Evolutionary conservation across 768 basidiomycete species (phyloP), one percentile per base, ranked within the genome.

Genomic region (Kwoniella dejecticola): DNA sequence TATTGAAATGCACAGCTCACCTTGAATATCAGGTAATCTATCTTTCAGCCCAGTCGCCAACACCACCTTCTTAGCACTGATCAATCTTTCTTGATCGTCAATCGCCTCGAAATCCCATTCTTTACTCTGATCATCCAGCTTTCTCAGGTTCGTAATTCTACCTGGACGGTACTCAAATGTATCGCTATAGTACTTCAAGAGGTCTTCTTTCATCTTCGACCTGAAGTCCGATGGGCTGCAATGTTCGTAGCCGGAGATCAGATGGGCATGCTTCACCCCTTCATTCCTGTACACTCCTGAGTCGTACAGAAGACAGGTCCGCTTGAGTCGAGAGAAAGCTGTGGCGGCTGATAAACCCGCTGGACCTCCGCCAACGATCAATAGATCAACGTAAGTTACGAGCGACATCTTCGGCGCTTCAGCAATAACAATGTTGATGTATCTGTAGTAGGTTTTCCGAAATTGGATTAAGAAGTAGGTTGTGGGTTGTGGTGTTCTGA

Each of bases 301-400:
- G 41, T 76, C 72, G 45, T 74, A 72, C 21, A 74, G 15, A 5
- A 70, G 21, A 33, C 55, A 60, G 15, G 66, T 57, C 4, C 72
- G 64, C 31, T 63, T 63, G 0, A 70, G 36, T 10, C 75, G 56
- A 6, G 70, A 57, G 24, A 71, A 60, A 5, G 57, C 60, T 11
- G 63, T 57, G 1, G 75, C 72, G n/a, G 72, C 67, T 17, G 67
- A 60, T 30, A 76, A 62, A 15, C 75, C 75, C n/a, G 70, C 70
- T 15, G 75, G 75, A 31, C 75, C 75, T 24, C 70, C 75, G 8
- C 74, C 74, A 13, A 71, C 57, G 17, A 71, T 44, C 10, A 65
- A 50, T 31, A 71, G 52, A 45, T 71, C 67, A 29, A 53, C 50
- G 8, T 23, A 26, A 3, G 42, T 60, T 27, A n/a, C 10, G n/a